Evolutionary conservation across 371 early-diverging fungal genomes (phyloP), one percentile per base, ranked within the genome.

Genomic region (Zychaea mexicana): DNA sequence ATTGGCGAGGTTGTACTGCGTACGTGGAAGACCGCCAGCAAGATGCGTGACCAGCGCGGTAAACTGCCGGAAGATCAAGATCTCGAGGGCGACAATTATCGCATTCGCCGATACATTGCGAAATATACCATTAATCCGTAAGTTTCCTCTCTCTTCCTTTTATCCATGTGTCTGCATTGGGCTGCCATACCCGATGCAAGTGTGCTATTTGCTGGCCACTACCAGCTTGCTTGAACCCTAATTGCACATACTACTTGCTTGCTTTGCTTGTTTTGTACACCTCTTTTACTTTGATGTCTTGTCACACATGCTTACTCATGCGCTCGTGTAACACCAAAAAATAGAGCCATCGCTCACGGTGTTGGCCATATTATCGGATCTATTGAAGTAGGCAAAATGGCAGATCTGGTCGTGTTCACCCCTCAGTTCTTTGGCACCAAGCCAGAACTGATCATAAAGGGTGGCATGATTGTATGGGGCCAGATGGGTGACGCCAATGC

Each of bases 101-200:
- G 92, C 52, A 88, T 91, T 69, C 82, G 84, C 64, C 85, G 97
- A 15, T 97, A 95, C 72, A 86, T 97, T 66, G 93, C 97, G 24
- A 96, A 96, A 79, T 97, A 97, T 71, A 97, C 97, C 7, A 94
- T 96, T 73, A 96, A 97, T 69, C 94, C 95, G 85, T 90, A 83
- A 81, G 85, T 77, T 38, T 49, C 24, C 9, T 32, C 8, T 33
- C 12, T 8, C 12, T 8, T 33, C 36, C 12, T 8, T 33, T 15
- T 39, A 52, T 30, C n/a, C n/a, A n/a, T n/a, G n/a, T n/a, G n/a
- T n/a, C n/a, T n/a, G 38, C 38, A 36, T 36, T 9, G 38, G 38
- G 38, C n/a, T n/a, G n/a, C n/a, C n/a, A n/a, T n/a, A n/a, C n/a
- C n/a, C n/a, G n/a, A n/a, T n/a, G n/a, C n/a, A n/a, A n/a, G n/a